Conservation (phyloP, 148 eudicot species). For the Agrostemma githago region DNA sequence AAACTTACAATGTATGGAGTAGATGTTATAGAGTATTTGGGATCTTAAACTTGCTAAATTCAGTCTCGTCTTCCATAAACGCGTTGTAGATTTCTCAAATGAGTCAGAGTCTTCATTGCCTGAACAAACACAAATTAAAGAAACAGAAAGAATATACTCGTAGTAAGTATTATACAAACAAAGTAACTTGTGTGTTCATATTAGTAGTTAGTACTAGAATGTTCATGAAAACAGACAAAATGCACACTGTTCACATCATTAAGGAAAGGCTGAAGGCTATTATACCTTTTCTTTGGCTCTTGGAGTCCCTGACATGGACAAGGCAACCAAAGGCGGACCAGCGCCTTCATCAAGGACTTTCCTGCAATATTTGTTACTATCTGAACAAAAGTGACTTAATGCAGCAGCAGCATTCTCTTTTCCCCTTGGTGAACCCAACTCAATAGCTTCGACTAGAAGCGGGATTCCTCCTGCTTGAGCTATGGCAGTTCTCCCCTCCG, state of each 20-base stretch:
- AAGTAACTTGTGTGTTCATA: neutral
- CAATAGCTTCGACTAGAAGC: slow-evolving; percentile 80
- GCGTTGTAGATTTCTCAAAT: slow-evolving; percentile 35
- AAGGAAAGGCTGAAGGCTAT: neutral
- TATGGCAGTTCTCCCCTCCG: slow-evolving; percentile 64
- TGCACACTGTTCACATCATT: neutral
- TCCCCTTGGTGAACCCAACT: slow-evolving; percentile 83
- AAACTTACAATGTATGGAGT: slow-evolving; percentile 2
- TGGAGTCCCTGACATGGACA: slow-evolving; percentile 71
- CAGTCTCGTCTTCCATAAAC: slow-evolving; percentile 29
- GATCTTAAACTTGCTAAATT: neutral
- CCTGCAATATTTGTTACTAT: slow-evolving; percentile 56
- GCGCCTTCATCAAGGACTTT: slow-evolving; percentile 79
- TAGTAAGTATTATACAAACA: neutral
- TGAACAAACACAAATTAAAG: slow-evolving; percentile 22
- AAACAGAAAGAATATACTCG: neutral
- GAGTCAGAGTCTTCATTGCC: slow-evolving; percentile 33
- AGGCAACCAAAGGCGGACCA: slow-evolving; percentile 71
- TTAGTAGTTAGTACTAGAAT: no score
- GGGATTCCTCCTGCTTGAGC: slow-evolving; percentile 75
- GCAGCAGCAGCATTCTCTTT: slow-evolving; percentile 95
- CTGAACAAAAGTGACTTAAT: slow-evolving; percentile 68
- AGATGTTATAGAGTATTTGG: neutral
- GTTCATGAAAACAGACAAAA: neutral
- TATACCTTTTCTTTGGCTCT: slow-evolving; percentile 85